A percentile compares a stretch with the other conserved stretches of the same genome.
These are phyloP conservation scores for Arthrobotrys musiformis DNA, from an alignment of 2,329 filamentous ascomycete genomes.

Conservation along the genomic window DNA sequence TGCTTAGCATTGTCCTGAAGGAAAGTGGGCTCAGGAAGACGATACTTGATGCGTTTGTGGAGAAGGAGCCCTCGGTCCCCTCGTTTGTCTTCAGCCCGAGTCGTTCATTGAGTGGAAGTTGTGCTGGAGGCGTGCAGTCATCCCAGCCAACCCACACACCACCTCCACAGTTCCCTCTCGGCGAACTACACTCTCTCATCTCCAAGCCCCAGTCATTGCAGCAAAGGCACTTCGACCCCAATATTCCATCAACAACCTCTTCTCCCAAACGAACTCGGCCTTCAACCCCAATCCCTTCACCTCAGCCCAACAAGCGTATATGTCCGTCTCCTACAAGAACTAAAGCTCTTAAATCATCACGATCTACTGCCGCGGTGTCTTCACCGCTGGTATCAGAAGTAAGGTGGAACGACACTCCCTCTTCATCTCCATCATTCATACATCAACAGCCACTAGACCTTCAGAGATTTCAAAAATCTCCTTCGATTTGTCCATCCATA, in stretches of 20 bases:
- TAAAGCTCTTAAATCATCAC: neutral
- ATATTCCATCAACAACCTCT: neutral
- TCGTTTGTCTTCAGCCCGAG: conserved; percentile 15
- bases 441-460: neutral
- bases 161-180: neutral
- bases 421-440: neutral
- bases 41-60: conserved; percentile 40
- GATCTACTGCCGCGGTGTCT: neutral
- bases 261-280: neutral
- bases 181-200: neutral
- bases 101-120: neutral
- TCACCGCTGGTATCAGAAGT: neutral
- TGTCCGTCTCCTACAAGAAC: neutral
- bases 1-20: conserved; percentile 27
- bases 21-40: conserved; percentile 28
- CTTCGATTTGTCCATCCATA: conserved; percentile 13
- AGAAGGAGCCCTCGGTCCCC: conserved; percentile 23
- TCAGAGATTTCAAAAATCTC: neutral
- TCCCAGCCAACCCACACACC: neutral
- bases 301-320: neutral
- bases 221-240: neutral
- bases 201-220: neutral
- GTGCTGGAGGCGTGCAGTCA: neutral
- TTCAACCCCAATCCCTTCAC: neutral
- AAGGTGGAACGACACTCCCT: neutral